Conservation (phyloP, 1,139 yeast species). For the Torulaspora globosa region DNA sequence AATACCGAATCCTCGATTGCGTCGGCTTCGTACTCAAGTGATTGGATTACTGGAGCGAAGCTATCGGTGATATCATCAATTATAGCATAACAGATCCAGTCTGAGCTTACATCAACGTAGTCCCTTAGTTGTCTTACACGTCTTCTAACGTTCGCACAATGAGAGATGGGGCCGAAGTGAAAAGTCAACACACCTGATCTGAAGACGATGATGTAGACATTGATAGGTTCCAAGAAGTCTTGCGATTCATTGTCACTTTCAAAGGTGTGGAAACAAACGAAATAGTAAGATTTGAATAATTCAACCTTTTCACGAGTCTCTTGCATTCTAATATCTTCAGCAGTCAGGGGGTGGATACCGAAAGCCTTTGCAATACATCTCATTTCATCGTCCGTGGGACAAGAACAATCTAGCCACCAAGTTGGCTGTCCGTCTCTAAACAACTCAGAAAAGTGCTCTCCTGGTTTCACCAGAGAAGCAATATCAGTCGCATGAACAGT, state of each 20-base stretch:
- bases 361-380: conserved; percentile 62
- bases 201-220: conserved; percentile 84
- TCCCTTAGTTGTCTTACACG: conserved; percentile 88
- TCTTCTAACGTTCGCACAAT: conserved; percentile 83
- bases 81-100: conserved; percentile 90
- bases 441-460: conserved; percentile 59
- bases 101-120: conserved; percentile 81
- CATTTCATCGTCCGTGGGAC: conserved; percentile 69
- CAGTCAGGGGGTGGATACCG: conserved; percentile 80
- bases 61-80: conserved; percentile 94
- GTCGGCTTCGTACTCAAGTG: conserved; percentile 86
- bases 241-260: conserved; percentile 73
- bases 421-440: conserved; percentile 49
- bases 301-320: conserved; percentile 85
- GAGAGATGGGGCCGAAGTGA: conserved; percentile 78
- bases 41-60: conserved; percentile 84
- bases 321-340: conserved; percentile 81
- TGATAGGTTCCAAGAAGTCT: conserved; percentile 81
- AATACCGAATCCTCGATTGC: conserved; percentile 84
- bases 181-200: conserved; percentile 78
- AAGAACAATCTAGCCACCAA: conserved; percentile 75
- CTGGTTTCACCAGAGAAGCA: conserved; percentile 64
- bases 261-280: conserved; percentile 79
- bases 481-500: conserved; percentile 88
- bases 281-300: conserved; percentile 66